phyloP scores from a whole-genome alignment of 139 green algal genomes.

The Chlamydomonas incerta region DNA sequence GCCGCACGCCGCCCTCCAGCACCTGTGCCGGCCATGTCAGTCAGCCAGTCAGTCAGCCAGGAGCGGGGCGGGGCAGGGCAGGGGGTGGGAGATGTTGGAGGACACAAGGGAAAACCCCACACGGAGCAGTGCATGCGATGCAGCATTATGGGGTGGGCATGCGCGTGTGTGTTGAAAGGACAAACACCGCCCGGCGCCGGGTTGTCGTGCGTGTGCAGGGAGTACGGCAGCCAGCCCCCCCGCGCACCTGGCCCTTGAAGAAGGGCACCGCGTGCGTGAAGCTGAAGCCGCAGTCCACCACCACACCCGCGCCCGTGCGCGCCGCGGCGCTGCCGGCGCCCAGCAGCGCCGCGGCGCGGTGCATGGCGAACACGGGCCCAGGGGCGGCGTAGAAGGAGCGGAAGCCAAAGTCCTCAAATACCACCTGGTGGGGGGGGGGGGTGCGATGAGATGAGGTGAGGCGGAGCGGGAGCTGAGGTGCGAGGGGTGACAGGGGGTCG shows the following conservation, averaged over 20 bases:
- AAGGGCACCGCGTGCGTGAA: conserved; percentile 89
- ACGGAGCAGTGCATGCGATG: no score
- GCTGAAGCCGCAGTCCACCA: conserved; percentile 81
- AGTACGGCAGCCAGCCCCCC: not conserved
- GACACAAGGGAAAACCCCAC: no score
- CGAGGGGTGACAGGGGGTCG: no score
- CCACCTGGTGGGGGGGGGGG: conserved; percentile 54
- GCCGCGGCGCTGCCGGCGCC: not conserved
- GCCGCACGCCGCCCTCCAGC: conserved; percentile 66
- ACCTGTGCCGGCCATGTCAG: conserved; percentile 31
- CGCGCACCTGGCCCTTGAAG: conserved; percentile 60
- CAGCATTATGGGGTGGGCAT: no score
- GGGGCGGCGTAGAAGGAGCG: conserved; percentile 63
- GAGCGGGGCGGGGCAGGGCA: no score
- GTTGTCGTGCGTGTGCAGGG: no score
- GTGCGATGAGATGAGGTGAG: not conserved
- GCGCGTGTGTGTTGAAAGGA: no score
- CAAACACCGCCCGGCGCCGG: no score
- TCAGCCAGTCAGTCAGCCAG: no score
- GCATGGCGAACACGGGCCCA: conserved; percentile 72
- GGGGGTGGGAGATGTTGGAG: no score
- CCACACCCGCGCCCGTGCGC: conserved; percentile 43
- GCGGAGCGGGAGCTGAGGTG: not conserved
- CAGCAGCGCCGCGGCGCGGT: conserved; percentile 39
- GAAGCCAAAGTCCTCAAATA: conserved; percentile 89